Percentiles rank a stretch among this genome's conserved stretches.
Evolutionary conservation across 495 filamentous ascomycete species (phyloP).

Genomic region (Jackrogersella minutella): DNA sequence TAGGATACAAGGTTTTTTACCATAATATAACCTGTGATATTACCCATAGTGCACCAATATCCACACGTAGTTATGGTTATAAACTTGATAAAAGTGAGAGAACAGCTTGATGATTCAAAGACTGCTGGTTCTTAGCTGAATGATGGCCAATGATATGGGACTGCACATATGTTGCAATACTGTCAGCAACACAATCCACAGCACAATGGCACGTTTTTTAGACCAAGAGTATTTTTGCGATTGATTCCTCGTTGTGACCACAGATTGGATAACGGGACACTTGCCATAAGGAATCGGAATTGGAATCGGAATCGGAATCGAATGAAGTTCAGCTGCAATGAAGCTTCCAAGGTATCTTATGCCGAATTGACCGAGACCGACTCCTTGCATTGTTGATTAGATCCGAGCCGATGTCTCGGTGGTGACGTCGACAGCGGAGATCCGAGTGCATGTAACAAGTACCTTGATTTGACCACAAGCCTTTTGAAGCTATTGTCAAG

Average conservation of each 20-base stretch:
- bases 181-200: constrained; percentile 7
- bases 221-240: background rate
- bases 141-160: too few relatives aligned
- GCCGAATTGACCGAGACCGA: background rate
- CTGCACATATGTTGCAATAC: too few relatives aligned
- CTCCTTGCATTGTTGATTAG: background rate
- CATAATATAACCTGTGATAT: too few relatives aligned
- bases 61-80: too few relatives aligned
- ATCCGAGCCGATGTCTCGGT: constrained; percentile 35
- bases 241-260: background rate
- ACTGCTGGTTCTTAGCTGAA: too few relatives aligned
- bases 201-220: background rate
- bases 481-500: background rate
- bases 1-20: too few relatives aligned
- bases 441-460: constrained; percentile 11
- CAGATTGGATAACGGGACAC: background rate
- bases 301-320: background rate
- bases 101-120: too few relatives aligned
- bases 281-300: too few relatives aligned
- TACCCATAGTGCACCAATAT: too few relatives aligned
- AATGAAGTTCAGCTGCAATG: background rate
- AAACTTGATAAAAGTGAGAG: too few relatives aligned
- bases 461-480: constrained; percentile 22
- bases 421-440: constrained; percentile 10
- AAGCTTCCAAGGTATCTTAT: background rate